phyloP scores from a whole-genome alignment of 2,329 filamentous ascomycete genomes.

The Aspergillus luchuensis region DNA sequence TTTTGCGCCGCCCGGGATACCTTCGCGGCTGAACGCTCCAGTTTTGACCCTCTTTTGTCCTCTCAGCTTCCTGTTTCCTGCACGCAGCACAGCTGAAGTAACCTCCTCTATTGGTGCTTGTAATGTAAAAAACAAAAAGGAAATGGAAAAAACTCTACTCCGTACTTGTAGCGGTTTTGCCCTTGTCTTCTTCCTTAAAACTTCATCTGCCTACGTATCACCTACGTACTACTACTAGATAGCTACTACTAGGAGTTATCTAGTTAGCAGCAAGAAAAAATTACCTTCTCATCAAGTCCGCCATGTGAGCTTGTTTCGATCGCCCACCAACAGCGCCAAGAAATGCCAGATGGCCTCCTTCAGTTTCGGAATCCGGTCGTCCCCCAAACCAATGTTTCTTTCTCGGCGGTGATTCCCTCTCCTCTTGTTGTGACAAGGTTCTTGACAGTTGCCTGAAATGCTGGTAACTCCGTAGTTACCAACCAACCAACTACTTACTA shows the following conservation, averaged over 20 bases:
- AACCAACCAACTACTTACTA: not conserved
- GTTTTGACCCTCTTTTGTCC: too few species aligned
- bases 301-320: slow-evolving; percentile 17
- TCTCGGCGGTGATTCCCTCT: not conserved
- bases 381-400: not conserved
- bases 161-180: too few species aligned
- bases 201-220: not conserved
- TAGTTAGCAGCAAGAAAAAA: slow-evolving; percentile 3
- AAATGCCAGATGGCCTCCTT: slow-evolving; percentile 39
- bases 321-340: slow-evolving; percentile 30
- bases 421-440: not conserved
- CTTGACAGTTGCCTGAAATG: not conserved
- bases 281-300: slow-evolving; percentile 11
- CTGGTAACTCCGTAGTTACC: not conserved
- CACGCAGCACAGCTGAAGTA: too few species aligned
- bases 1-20: not conserved
- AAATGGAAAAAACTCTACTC: too few species aligned
- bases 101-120: too few species aligned
- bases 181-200: too few species aligned
- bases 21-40: not conserved
- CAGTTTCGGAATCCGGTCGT: slow-evolving; percentile 9
- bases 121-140: too few species aligned
- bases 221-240: not conserved
- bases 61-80: too few species aligned
- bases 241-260: not conserved